Conservation (phyloP, 768 basidiomycete species). For the Hygrophoropsis aurantiaca region DNA sequence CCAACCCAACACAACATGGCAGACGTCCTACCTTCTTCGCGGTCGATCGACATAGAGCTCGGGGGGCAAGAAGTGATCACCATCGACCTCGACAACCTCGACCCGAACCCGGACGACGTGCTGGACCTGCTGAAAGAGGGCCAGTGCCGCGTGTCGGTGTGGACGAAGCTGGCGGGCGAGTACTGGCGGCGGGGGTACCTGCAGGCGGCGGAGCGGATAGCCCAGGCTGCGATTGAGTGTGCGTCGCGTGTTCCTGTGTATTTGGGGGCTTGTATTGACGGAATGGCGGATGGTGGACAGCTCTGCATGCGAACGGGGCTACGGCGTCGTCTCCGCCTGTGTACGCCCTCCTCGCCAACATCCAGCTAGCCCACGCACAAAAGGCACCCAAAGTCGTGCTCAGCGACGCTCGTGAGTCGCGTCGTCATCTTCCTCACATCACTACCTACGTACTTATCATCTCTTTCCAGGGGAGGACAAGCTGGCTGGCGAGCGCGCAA, state of each 20-base stretch:
- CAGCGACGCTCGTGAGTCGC: slow-evolving; percentile 63
- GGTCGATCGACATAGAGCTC: slow-evolving; percentile 72
- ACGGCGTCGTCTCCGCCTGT: slow-evolving; percentile 63
- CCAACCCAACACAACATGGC: slow-evolving; percentile 34
- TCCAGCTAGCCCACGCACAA: slow-evolving; percentile 77
- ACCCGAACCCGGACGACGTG: slow-evolving; percentile 74
- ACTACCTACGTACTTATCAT: background rate
- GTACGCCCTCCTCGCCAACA: slow-evolving; percentile 81
- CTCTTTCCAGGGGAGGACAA: slow-evolving; percentile 58
- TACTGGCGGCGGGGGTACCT: slow-evolving; percentile 82
- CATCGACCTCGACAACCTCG: slow-evolving; percentile 85
- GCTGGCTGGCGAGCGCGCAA: slow-evolving; percentile 56
- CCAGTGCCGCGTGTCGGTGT: slow-evolving; percentile 69
- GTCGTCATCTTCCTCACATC: slow-evolving; percentile 11
- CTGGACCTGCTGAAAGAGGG: slow-evolving; percentile 71
- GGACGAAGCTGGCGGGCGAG: slow-evolving; percentile 83
- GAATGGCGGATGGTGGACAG: slow-evolving; percentile 36
- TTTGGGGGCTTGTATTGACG: slow-evolving; percentile 1
- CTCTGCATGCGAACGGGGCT: slow-evolving; percentile 50
- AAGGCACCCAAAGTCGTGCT: slow-evolving; percentile 82
- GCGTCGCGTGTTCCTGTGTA: slow-evolving; percentile 24
- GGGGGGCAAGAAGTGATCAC: slow-evolving; percentile 85
- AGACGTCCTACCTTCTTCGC: slow-evolving; percentile 3
- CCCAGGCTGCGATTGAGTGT: slow-evolving; percentile 66
- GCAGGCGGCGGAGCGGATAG: slow-evolving; percentile 76